Percentiles rank a stretch among this genome's conserved stretches.
Conservation (phyloP, 441 rosid genomes). For the Populus hybrid region DNA sequence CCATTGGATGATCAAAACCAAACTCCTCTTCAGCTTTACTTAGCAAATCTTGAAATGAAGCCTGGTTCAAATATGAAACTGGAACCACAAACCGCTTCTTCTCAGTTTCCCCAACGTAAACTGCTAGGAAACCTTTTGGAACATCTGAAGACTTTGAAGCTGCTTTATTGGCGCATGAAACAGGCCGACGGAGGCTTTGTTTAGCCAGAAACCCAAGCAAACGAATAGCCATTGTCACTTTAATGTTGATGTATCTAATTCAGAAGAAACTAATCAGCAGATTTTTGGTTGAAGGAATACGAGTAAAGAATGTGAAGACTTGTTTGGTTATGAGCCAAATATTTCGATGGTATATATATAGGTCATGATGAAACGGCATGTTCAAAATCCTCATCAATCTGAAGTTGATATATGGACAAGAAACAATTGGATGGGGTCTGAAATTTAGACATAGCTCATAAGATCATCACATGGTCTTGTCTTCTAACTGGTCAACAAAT, state of each 20-base stretch:
- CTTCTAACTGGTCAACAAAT: too few relatives aligned
- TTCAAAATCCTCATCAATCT: too few relatives aligned
- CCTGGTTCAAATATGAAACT: conserved; percentile 1
- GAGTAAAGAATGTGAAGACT: too few relatives aligned
- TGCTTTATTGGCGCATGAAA: not conserved
- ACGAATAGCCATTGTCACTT: conserved; percentile 9
- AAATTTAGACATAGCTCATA: too few relatives aligned
- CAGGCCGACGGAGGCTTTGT: conserved; percentile 4
- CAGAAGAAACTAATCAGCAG: not conserved
- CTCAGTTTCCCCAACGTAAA: conserved; percentile 5
- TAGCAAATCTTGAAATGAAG: conserved; percentile 14
- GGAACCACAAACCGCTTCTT: conserved; percentile 13
- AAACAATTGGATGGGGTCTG: too few relatives aligned
- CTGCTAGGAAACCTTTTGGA: conserved; percentile 8
- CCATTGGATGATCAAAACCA: conserved; percentile 9
- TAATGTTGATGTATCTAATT: not conserved
- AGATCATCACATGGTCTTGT: too few relatives aligned
- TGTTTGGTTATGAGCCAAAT: too few relatives aligned
- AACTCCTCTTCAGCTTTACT: not conserved
- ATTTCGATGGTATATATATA: too few relatives aligned
- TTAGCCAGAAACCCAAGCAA: not conserved
- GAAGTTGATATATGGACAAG: too few relatives aligned
- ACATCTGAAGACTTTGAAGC: not conserved
- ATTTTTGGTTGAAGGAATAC: too few relatives aligned
- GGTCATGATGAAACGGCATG: too few relatives aligned